Evolutionary conservation across 1,284 basidiomycete genomes (phyloP).

Genomic region (Pyrrhoderma noxium): DNA sequence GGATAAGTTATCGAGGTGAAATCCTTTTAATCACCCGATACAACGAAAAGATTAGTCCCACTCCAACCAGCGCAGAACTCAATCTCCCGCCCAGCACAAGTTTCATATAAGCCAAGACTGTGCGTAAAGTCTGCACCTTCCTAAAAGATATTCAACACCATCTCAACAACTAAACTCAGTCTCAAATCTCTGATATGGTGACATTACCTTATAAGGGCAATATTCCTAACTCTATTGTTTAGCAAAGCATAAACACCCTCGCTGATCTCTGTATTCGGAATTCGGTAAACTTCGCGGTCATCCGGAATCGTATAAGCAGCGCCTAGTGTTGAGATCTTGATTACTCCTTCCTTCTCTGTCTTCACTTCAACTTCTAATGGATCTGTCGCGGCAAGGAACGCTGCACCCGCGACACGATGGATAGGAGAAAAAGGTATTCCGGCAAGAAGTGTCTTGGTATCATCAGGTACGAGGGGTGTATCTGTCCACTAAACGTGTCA

Average conservation of each 20-base stretch:
- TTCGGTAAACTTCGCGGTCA: conserved; percentile 41
- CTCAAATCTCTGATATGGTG: no score
- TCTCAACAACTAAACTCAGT: no score
- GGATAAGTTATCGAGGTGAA: no score
- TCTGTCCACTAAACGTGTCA: conserved; percentile 27
- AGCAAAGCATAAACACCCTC: conserved; percentile 43
- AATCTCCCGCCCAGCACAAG: no score
- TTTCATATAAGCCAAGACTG: neutral
- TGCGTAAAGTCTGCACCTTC: no score
- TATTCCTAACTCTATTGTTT: no score
- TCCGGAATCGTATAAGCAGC: conserved; percentile 42
- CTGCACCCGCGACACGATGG: conserved; percentile 41
- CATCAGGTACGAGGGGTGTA: conserved; percentile 38
- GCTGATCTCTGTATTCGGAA: conserved; percentile 40
- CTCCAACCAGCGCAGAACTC: no score
- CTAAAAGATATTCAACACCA: no score
- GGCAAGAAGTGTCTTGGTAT: conserved; percentile 37
- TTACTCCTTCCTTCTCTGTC: no score
- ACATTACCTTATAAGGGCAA: no score
- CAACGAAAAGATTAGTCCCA: no score
- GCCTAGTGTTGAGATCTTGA: conserved; percentile 37
- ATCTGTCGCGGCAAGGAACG: conserved; percentile 45
- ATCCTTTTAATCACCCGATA: no score
- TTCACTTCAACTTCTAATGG: neutral
- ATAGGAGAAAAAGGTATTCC: conserved; percentile 47